Conservation (phyloP, 2,329 filamentous ascomycete genomes). For the Neonectria coccinea region DNA sequence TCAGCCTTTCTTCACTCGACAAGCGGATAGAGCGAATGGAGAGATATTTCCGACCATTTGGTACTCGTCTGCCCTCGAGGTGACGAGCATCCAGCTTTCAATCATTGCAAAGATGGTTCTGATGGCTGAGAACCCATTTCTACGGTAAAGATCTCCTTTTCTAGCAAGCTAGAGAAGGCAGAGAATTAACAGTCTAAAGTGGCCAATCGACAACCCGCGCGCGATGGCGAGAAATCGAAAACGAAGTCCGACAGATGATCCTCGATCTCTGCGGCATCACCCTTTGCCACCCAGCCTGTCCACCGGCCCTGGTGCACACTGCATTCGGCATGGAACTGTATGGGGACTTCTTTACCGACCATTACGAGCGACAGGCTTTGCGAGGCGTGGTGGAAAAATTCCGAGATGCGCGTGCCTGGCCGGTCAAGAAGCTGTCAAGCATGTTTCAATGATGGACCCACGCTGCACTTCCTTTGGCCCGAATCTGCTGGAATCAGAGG, state of each 20-base stretch:
- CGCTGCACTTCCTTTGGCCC: neutral
- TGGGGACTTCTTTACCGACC: slow-evolving; percentile 56
- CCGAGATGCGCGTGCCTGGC: slow-evolving; percentile 56
- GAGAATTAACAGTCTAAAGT: slow-evolving; percentile 37
- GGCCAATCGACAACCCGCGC: slow-evolving; percentile 44
- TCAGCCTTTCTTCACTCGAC: slow-evolving; percentile 50
- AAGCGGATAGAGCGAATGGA: slow-evolving; percentile 52
- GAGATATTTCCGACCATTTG: slow-evolving; percentile 56
- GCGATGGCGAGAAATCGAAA: slow-evolving; percentile 52
- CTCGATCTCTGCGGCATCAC: slow-evolving; percentile 56
- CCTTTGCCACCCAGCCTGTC: slow-evolving; percentile 53
- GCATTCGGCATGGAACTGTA: slow-evolving; percentile 57
- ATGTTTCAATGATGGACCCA: slow-evolving; percentile 49
- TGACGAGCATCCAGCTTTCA: slow-evolving; percentile 55
- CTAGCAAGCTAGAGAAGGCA: neutral
- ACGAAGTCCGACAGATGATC: slow-evolving; percentile 53
- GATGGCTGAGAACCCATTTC: slow-evolving; percentile 53
- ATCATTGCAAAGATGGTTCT: slow-evolving; percentile 56
- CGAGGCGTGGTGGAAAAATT: slow-evolving; percentile 58
- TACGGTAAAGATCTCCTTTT: slow-evolving; percentile 46
- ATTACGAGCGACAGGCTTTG: slow-evolving; percentile 52
- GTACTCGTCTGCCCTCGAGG: slow-evolving; percentile 54
- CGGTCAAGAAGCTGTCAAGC: slow-evolving; percentile 51
- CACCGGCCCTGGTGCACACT: slow-evolving; percentile 54
- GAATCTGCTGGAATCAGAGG: neutral